Base-by-base conservation (phyloP, 2,329 filamentous ascomycete genomes). In the Capronia americana region DNA sequence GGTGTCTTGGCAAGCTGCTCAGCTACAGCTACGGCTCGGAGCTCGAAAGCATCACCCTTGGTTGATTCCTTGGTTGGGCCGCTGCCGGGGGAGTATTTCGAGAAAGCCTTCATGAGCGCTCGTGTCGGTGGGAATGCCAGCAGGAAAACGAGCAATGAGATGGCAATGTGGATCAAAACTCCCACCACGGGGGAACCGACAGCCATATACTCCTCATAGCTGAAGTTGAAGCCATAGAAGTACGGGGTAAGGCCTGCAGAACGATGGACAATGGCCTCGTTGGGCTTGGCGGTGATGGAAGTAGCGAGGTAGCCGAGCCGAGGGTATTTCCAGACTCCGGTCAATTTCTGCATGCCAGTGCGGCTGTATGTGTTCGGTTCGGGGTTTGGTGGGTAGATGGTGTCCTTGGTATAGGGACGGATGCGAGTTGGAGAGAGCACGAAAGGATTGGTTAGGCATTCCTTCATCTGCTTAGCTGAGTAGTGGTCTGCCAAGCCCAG, bases 281-380 rank as follows among this genome's bases (percentile, higher is more conserved):
- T 87, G 8, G 83, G 80, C 8, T 80, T 75, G 1, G 82, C 84
- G 69, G 83, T 81, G 0, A 85, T 75, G 11, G 83, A 85, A 46
- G 82, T 84, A 7, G 86, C 86, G 55, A 89, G 79, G 0, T 82
- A 79, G n/a, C 87, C 87, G 3, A 89, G 79, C 65, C 86, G 86
- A 17, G 81, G 81, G 34, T 87, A 80, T 17, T 78, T 78, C 60
- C 83, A 82, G 12, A 86, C 78, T 11, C 87, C 87, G 11, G 86
- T 78, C 8, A 84, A 66, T 67, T 74, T 76, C 72, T 79, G 77
- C 17, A 78, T 4, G 77, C 77, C 26, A 75, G 71, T 60, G 77
- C 75, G 68, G 66, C 77, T 70, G 69, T 70, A 65, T 71, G 74
- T 30, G 78, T 73, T 53, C 81, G 79, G 32, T 81, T 67, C 64